Conservation (phyloP, 2,329 filamentous ascomycete genomes). For the Verticillium nubilum region DNA sequence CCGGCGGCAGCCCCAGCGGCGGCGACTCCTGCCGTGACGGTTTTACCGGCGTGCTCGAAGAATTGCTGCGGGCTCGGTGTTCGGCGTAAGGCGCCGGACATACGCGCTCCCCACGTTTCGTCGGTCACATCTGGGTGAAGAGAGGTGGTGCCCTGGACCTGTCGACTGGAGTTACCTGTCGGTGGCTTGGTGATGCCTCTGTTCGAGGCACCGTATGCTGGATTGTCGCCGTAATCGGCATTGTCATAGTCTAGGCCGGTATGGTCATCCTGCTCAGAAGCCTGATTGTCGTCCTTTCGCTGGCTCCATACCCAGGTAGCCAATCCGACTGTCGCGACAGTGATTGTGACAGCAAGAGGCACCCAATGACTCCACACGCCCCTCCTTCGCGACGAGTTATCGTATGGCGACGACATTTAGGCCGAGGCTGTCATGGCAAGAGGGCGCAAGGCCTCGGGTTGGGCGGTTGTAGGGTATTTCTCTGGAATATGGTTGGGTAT, state of each 20-base stretch:
- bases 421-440: conserved; percentile 14
- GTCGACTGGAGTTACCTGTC: conserved; percentile 19
- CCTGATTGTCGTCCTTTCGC: conserved; percentile 68
- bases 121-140: conserved; percentile 21
- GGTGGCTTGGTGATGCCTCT: conserved; percentile 18
- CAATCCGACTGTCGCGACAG: conserved; percentile 78
- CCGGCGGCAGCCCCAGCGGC: conserved; percentile 82
- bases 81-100: conserved; percentile 75
- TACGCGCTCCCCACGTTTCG: conserved; percentile 64
- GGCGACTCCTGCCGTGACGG: conserved; percentile 73
- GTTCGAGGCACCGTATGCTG: conserved; percentile 38
- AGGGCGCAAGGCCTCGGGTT: background rate
- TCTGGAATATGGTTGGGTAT: background rate
- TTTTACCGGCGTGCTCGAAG: conserved; percentile 76
- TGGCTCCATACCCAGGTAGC: conserved; percentile 95
- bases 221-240: conserved; percentile 49
- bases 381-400: conserved; percentile 52
- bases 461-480: background rate
- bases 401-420: conserved; percentile 58
- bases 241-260: conserved; percentile 41
- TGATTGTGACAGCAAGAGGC: conserved; percentile 79
- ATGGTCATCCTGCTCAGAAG: conserved; percentile 52
- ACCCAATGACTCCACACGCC: conserved; percentile 79
- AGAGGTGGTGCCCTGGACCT: conserved; percentile 36
- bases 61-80: conserved; percentile 86